phyloP scores from a whole-genome alignment of 805 yeast species.

The Candida gorgasii region DNA sequence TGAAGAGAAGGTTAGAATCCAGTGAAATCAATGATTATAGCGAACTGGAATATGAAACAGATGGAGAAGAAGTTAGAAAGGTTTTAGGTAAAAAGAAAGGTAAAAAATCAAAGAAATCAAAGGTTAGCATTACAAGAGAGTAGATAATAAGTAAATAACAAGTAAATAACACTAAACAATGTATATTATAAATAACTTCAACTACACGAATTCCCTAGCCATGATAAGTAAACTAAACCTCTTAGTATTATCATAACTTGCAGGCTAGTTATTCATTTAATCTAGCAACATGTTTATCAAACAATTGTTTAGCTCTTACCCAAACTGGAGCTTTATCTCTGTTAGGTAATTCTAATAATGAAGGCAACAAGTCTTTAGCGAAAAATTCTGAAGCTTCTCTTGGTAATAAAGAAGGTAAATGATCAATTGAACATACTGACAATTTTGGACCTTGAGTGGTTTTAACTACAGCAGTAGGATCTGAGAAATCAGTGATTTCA shows the following conservation, averaged over 20 bases:
- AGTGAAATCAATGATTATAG: constrained; percentile 33
- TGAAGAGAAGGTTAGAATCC: constrained; percentile 56
- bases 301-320: constrained; percentile 83
- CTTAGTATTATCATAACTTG: neutral
- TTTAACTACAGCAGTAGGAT: constrained; percentile 86
- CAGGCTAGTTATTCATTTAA: constrained; percentile 27
- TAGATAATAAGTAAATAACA: too few relatives aligned
- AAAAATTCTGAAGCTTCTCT: constrained; percentile 96
- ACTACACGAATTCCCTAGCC: too few relatives aligned
- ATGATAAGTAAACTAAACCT: too few relatives aligned
- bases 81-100: constrained; percentile 53
- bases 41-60: constrained; percentile 76
- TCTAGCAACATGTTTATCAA: constrained; percentile 81
- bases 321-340: constrained; percentile 87
- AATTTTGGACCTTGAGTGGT: constrained; percentile 80
- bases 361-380: constrained; percentile 84
- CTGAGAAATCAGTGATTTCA: constrained; percentile 83
- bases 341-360: constrained; percentile 78
- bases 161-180: neutral
- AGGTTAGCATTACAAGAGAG: constrained; percentile 57
- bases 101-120: constrained; percentile 32
- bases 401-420: constrained; percentile 91
- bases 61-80: constrained; percentile 64
- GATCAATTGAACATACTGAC: constrained; percentile 94
- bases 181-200: neutral